These are phyloP conservation scores for Syzygium jambos DNA, from an alignment of 345 rosid genomes.

Conservation along the genomic window DNA sequence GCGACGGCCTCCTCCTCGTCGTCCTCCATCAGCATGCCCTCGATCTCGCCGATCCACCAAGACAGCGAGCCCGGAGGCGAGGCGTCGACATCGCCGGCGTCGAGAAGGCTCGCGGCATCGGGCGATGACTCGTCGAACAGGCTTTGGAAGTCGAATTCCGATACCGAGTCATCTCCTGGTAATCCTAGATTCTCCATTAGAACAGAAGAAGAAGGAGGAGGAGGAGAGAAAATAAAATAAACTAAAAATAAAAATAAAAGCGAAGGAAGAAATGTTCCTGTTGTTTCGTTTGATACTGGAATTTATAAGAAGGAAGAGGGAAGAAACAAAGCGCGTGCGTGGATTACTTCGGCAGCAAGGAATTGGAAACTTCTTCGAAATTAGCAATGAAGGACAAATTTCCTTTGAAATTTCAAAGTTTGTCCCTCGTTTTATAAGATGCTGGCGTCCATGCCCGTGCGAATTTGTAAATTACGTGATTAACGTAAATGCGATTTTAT, in stretches of 20 bases:
- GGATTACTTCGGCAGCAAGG: neutral
- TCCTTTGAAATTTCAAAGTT: neutral
- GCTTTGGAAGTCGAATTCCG: conserved; percentile 16
- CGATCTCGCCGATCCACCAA: conserved; percentile 37
- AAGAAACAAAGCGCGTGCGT: neutral
- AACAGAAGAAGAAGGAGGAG: neutral
- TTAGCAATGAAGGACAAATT: neutral
- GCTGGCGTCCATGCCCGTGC: neutral
- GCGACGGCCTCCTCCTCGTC: conserved; percentile 1
- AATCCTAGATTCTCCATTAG: conserved; percentile 1
- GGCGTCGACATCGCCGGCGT: neutral
- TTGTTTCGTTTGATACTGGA: neutral
- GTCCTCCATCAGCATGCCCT: conserved; percentile 43
- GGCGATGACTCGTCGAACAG: conserved; percentile 9
- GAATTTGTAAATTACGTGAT: neutral
- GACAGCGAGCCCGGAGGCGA: conserved; percentile 22
- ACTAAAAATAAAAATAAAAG: neutral
- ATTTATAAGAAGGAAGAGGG: neutral
- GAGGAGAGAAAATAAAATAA: neutral
- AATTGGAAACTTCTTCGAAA: neutral
- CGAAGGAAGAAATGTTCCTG: neutral
- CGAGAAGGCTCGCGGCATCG: neutral
- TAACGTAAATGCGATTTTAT: neutral
- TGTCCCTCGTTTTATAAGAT: neutral
- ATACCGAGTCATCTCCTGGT: conserved; percentile 10